These are phyloP conservation scores for Saturnispora dispora DNA, from an alignment of 805 yeast genomes.

Conservation along the genomic window DNA sequence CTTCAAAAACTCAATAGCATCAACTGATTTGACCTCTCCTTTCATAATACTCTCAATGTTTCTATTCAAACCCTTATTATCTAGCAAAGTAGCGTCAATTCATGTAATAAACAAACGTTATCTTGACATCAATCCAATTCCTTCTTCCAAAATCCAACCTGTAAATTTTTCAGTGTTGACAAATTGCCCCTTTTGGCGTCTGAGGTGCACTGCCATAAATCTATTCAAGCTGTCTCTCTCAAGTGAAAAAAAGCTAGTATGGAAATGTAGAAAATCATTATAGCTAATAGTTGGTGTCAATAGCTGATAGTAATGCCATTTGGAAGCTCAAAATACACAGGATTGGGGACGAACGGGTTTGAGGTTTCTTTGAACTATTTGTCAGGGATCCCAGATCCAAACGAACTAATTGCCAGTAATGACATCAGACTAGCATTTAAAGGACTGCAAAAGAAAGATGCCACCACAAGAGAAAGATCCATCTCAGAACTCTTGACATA, in stretches of 20 bases:
- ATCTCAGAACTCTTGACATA: slow-evolving; percentile 41
- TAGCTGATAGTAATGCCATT: slow-evolving; percentile 5
- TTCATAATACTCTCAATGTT: background rate
- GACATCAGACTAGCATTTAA: slow-evolving; percentile 59
- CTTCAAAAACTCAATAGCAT: slow-evolving; percentile 32
- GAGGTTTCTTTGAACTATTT: slow-evolving; percentile 66
- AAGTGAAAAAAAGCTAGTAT: background rate
- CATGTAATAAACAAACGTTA: background rate
- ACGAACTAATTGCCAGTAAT: slow-evolving; percentile 35
- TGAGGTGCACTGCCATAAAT: background rate
- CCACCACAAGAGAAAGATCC: slow-evolving; percentile 79
- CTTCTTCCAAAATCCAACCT: background rate
- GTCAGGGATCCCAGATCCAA: slow-evolving; percentile 70
- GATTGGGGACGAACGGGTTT: slow-evolving; percentile 31
- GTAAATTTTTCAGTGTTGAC: background rate
- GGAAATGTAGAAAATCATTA: background rate
- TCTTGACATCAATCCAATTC: background rate
- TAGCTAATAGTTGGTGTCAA: background rate
- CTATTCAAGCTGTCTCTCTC: background rate
- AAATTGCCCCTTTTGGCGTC: slow-evolving; percentile 5
- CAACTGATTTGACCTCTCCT: slow-evolving; percentile 8
- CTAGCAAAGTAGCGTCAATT: background rate
- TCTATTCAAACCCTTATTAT: background rate
- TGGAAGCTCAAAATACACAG: slow-evolving; percentile 12
- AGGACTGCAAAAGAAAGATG: slow-evolving; percentile 66